These are phyloP conservation scores for Wallacemonas rigidus DNA, from an alignment of 208 protist species.

Conservation along the genomic window DNA sequence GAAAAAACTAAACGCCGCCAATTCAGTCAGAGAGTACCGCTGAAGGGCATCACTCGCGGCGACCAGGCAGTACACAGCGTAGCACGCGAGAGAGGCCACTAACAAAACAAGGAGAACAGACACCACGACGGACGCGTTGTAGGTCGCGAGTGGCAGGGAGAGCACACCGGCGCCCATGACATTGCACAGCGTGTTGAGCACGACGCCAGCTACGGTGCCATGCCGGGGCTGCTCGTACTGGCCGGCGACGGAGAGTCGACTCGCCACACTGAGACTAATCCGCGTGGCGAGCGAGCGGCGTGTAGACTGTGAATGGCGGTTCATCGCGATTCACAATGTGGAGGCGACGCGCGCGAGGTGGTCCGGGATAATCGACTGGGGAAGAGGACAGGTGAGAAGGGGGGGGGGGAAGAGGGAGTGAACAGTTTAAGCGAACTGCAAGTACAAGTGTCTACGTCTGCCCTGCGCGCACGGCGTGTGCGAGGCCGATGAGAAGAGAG, in stretches of 20 bases:
- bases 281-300: conserved; percentile 45
- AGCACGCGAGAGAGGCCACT: conserved; percentile 36
- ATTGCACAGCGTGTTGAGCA: conserved; percentile 76
- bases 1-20: conserved; percentile 53
- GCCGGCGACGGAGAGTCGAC: conserved; percentile 48
- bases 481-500: neutral
- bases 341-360: too few relatives aligned
- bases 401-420: too few relatives aligned
- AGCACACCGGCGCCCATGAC: conserved; percentile 77
- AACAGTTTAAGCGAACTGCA: too few relatives aligned
- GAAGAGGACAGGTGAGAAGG: too few relatives aligned
- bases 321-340: neutral
- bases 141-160: conserved; percentile 65
- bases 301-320: conserved; percentile 19
- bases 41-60: conserved; percentile 53
- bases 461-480: too few relatives aligned
- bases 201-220: conserved; percentile 48
- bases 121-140: conserved; percentile 54
- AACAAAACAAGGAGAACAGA: conserved; percentile 42
- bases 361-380: too few relatives aligned
- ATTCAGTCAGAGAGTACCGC: conserved; percentile 65
- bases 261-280: conserved; percentile 49
- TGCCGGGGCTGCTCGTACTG: conserved; percentile 26
- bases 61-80: conserved; percentile 59
- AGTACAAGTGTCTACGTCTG: too few relatives aligned